Evolutionary conservation across 2,329 filamentous ascomycete genomes (phyloP).

Genomic region (Colletotrichum godetiae): DNA sequence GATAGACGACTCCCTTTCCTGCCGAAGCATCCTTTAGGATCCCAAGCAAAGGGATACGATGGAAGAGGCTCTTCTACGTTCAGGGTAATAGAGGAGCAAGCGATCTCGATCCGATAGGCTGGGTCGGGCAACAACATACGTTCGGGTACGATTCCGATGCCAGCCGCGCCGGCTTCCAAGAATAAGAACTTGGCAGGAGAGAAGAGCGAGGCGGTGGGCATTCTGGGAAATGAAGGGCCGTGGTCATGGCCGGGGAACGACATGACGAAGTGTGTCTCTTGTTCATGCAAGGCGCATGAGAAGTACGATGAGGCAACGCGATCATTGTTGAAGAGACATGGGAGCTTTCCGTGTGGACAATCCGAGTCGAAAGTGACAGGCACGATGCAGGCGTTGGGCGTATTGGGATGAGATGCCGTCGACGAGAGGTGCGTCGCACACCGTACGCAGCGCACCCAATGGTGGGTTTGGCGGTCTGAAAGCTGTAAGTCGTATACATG

Average conservation of each 20-base stretch:
- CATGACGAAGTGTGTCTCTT: constrained; percentile 18
- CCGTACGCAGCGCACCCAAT: not conserved
- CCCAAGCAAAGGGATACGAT: not conserved
- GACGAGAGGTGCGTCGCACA: constrained; percentile 1
- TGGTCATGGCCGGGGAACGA: constrained; percentile 7
- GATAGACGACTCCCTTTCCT: constrained; percentile 8
- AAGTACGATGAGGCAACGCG: constrained; percentile 31
- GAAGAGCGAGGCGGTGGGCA: constrained; percentile 13
- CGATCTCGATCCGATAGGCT: constrained; percentile 23
- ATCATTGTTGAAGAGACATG: constrained; percentile 22
- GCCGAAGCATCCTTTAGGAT: not conserved
- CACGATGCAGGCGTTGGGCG: constrained; percentile 20
- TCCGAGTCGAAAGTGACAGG: constrained; percentile 8
- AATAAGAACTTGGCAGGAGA: constrained; percentile 8
- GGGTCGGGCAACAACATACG: constrained; percentile 28
- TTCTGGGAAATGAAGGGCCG: not conserved
- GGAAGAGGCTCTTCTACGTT: not conserved
- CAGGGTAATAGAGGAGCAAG: not conserved
- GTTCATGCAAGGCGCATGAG: constrained; percentile 32
- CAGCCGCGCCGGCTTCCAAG: constrained; percentile 17
- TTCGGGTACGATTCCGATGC: constrained; percentile 30
- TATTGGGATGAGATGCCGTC: not conserved
- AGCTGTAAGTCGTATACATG: constrained; percentile 6
- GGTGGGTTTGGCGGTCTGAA: constrained; percentile 22
- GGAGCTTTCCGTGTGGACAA: constrained; percentile 23